Evolutionary conservation across 192 early-diverging fungal genomes (phyloP), one percentile per base, ranked within the genome.

Genomic region (Phycomyces blakesleeanus): DNA sequence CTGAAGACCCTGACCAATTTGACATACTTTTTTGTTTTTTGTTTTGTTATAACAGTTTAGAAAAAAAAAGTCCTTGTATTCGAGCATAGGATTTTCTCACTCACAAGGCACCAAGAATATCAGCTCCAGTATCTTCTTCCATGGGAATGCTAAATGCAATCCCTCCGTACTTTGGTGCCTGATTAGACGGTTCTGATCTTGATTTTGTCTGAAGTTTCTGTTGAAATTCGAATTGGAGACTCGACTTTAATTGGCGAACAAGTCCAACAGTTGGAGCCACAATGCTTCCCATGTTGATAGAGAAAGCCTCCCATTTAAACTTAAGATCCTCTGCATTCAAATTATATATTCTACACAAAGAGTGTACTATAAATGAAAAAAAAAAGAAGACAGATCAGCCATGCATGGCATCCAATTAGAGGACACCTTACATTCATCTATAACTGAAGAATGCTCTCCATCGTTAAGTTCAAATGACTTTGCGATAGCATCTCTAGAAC

Each of bases 301-400:
- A 56, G 51, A 69, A 74, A 0, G 72, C 65, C 41, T 74, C 72
- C 72, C 72, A 74, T 55, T 74, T 74, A 22, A 64, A 59, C 52
- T 51, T 57, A 29, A 74, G 39, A 25, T 68, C 66, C 56, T 61
- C 44, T 3, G 66, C 25, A 1, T 41, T 39, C 15, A 74, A 16
- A 61, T 37, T 51, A 21, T 69, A 74, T 21, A 68, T 50, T 34
- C 50, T 59, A 34, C 72, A 74, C 11, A 74, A 42, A 14, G 71
- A 39, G 5, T 21, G 41, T 21, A 62, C 71, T 73, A 47, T 11
- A 41, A 38, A 29, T 16, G 12, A 42, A 1, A 21, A 18, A 57
- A 39, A 15, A 22, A 51, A 38, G 18, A 56, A 10, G 34, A 49
- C 5, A 58, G 22, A 27, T 49, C 29, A 59, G 57, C 14, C 21